Evolutionary conservation across 108 stramenopile species (phyloP).

Genomic region (Cyclotella atomus): DNA sequence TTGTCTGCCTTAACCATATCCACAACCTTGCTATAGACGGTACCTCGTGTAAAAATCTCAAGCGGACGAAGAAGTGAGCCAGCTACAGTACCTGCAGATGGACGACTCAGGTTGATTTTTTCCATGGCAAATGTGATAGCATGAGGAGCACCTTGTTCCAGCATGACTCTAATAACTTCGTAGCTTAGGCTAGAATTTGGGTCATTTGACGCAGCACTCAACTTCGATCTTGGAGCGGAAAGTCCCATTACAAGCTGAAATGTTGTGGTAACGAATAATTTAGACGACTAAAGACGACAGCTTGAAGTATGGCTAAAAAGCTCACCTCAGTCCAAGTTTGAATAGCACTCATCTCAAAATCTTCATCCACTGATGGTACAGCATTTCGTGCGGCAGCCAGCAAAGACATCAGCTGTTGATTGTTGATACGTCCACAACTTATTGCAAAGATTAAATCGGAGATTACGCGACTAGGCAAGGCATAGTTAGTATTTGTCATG

Average conservation of each 20-base stretch:
- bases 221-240: conserved; percentile 71
- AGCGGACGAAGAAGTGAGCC: conserved; percentile 79
- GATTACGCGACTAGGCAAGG: conserved; percentile 66
- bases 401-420: conserved; percentile 21
- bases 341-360: conserved; percentile 65
- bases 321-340: conserved; percentile 36
- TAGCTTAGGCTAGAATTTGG: conserved; percentile 70
- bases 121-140: conserved; percentile 79
- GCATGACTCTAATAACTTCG: conserved; percentile 86
- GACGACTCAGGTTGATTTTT: conserved; percentile 77
- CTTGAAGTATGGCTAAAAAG: neutral
- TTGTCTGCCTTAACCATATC: conserved; percentile 66
- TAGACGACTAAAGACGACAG: neutral
- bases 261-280: neutral
- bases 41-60: conserved; percentile 83
- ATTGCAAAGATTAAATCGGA: conserved; percentile 84
- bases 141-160: conserved; percentile 81
- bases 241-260: conserved; percentile 70
- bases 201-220: conserved; percentile 52
- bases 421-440: conserved; percentile 57
- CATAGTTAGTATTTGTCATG: too few relatives aligned
- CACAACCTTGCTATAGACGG: conserved; percentile 60
- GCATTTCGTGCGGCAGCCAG: neutral
- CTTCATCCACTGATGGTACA: conserved; percentile 1
- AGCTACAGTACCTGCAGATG: conserved; percentile 68